Base-by-base conservation (phyloP, 1,284 basidiomycete genomes). In the Filobasidium uniguttulatum region DNA sequence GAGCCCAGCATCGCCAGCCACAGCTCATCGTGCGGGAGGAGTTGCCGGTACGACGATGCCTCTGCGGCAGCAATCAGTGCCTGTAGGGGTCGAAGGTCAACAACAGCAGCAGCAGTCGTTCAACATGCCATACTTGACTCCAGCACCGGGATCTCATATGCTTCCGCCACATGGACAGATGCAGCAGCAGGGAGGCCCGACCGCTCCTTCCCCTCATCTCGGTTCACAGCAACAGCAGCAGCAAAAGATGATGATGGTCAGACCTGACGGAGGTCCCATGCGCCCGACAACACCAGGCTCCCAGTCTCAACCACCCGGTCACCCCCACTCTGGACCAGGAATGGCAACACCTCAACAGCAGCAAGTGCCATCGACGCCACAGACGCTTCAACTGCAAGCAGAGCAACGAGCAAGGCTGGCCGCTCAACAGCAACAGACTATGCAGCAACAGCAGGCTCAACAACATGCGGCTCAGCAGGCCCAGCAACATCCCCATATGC, bases 81-180 rank as follows among this genome's bases (percentile, higher is more conserved):
- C 33, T 9, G 45, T 36, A 1, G 31, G 45, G 20, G 45, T n/a
- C 8, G 45, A 46, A 26, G 45, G 45, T 34, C n/a, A 34, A 9
- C 45, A 34, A 23, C 45, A 20, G 22, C 22, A n/a, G 9, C 17
- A n/a, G 17, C 8, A 9, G 2, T 2, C 35, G 35, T 6, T 17
- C 14, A 46, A 46, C 45, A 34, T 20, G 17, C 40, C 26, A 14
- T 43, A 28, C 23, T 43, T 48, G 59, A 3, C 46, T 50, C 10
- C 58, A 57, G 49, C 59, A 60, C 45, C 46, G 56, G 28, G 17
- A 58, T 33, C 53, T 9, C 33, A 57, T 17, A 57, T 60, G 29
- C 50, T 57, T 36, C 61, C 53, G 46, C 57, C 59, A 26, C 55
- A 48, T 26, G 53, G 35, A 12, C 52, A 53, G 38, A 37, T 29